Conservation (phyloP, 148 eudicot species). For the Linanthus parryae region DNA sequence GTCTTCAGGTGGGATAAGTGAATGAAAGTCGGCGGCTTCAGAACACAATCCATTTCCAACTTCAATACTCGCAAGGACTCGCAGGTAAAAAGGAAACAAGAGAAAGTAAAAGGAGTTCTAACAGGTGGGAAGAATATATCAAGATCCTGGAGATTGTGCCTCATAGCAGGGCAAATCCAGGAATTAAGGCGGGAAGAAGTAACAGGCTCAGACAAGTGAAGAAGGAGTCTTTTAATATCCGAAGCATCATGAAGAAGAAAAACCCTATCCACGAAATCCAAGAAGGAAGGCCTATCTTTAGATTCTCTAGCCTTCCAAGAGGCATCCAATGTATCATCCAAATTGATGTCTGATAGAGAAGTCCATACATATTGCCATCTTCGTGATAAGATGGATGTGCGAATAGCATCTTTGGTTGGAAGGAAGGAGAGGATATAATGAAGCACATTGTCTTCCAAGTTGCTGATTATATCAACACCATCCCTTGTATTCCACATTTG, state of each 20-base stretch:
- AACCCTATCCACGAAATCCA: background rate
- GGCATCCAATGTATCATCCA: too few relatives aligned
- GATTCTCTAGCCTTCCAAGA: background rate
- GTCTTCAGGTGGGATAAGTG: background rate
- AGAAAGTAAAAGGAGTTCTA: background rate
- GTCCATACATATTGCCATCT: conserved; percentile 11
- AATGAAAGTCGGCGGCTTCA: background rate
- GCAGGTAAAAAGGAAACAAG: background rate
- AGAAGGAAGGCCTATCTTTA: background rate
- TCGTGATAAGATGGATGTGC: conserved; percentile 6
- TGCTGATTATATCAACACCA: conserved; percentile 1
- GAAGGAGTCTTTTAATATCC: conserved; percentile 1
- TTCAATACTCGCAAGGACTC: background rate
- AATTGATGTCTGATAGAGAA: background rate
- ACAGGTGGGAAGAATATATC: background rate
- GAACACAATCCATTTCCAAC: background rate
- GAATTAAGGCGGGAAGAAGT: background rate
- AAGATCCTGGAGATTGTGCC: background rate
- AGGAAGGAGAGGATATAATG: background rate
- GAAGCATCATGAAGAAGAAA: background rate
- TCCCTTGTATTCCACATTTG: background rate
- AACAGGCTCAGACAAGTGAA: background rate
- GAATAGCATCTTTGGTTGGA: conserved; percentile 2
- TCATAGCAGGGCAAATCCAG: background rate
- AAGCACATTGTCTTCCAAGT: background rate